Base-by-base conservation (phyloP, 129 eudicot genomes). In the Flaveria robusta region DNA sequence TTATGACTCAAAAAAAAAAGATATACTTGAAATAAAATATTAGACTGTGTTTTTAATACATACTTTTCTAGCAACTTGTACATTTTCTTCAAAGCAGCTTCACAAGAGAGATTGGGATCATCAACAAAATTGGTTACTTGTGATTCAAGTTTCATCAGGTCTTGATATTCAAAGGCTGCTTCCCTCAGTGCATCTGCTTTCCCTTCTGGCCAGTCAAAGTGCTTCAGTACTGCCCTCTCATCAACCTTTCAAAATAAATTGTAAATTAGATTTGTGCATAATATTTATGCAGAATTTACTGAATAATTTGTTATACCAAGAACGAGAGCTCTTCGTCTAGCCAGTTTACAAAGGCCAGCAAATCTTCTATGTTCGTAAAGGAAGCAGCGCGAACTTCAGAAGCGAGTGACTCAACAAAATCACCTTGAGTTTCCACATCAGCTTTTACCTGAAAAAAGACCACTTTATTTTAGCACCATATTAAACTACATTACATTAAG, bases 191-290 rank as follows among this genome's bases (percentile, higher is more conserved):
- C 99, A 78, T 91, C 99, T 70, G 99, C 99, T 87, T 94, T 94
- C 12, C 96, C 93, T 80, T 94, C 99, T 72, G 99, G 99, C 99
- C 99, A 94, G 46, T 94, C 99, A 60, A 94, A 94, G 87, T 94
- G 97, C 88, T 94, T 94, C 12, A 94, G 86, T 50, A 91, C 97
- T 39, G 97, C 99, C 75, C 99, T 91, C 76, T 94, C 97, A 59
- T 94, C 97, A 66, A 89, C 98, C 98, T 94, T 64, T 18, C 4
- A 47, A 24, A 74, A 70, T 27, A 62, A 4, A 55, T 7, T 55
- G 27, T 55, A 55, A 55, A 8, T 20, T 13, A 55, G 12, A 20
- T 55, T 18, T 18, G 26, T 55, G 8, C 62, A 55, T 18, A 55
- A 18, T 18, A 55, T 14, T 12, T 47, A 15, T 47, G 16, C 4